Percentiles rank a stretch among this genome's conserved stretches.
Conservation (phyloP, 805 yeast species). For the Myxozyma kluyveri region DNA sequence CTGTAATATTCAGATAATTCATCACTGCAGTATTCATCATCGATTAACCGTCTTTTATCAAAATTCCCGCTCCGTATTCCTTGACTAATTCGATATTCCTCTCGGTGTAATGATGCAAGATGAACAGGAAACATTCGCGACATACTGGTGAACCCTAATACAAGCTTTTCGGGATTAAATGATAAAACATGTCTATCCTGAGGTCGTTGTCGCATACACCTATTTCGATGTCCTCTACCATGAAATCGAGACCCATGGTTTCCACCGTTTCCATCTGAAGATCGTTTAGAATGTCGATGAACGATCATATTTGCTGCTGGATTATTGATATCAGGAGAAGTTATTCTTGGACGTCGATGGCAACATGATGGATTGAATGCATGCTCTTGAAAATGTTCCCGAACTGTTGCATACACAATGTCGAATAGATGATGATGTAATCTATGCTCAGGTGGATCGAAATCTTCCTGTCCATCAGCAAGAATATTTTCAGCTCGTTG, state of each 20-base stretch:
- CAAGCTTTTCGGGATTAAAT: not conserved
- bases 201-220: too few species aligned
- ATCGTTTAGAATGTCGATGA: too few species aligned
- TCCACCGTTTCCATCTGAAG: too few species aligned
- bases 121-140: not conserved
- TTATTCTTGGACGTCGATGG: not conserved
- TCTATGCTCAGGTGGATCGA: not conserved
- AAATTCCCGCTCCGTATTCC: not conserved
- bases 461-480: not conserved
- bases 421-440: not conserved
- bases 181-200: not conserved
- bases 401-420: not conserved
- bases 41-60: not conserved
- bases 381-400: not conserved
- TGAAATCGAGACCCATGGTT: too few species aligned
- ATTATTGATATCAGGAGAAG: too few species aligned
- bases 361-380: not conserved
- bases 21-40: not conserved
- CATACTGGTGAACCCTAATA: not conserved
- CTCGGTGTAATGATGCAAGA: not conserved
- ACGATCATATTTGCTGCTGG: too few species aligned
- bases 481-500: too few species aligned
- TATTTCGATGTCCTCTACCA: too few species aligned
- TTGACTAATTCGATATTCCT: not conserved
- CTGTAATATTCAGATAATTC: not conserved